Conservation (phyloP, 768 basidiomycete species). For the Collybiopsis luxurians region DNA sequence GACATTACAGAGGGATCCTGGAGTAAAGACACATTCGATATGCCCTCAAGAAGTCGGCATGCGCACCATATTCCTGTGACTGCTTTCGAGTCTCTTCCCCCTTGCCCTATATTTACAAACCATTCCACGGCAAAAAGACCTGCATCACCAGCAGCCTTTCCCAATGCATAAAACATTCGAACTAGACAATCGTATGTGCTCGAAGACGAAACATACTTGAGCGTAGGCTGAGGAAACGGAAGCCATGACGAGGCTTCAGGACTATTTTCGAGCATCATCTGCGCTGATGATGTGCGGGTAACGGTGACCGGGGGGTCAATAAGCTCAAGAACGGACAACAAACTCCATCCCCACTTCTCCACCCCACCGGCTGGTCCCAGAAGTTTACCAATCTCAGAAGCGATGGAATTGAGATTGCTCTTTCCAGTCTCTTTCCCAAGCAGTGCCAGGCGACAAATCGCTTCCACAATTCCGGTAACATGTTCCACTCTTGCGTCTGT, state of each 20-base stretch:
- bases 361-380: slow-evolving; percentile 82
- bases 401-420: slow-evolving; percentile 38
- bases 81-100: slow-evolving; percentile 41
- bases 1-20: slow-evolving; percentile 18
- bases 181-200: slow-evolving; percentile 55
- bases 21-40: slow-evolving; percentile 46
- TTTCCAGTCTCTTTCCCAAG: slow-evolving; percentile 14
- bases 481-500: slow-evolving; percentile 77
- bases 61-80: slow-evolving; percentile 86
- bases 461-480: slow-evolving; percentile 62
- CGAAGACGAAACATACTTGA: slow-evolving; percentile 54
- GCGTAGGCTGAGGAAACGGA: slow-evolving; percentile 56
- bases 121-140: slow-evolving; percentile 82
- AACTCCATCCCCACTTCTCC: slow-evolving; percentile 89
- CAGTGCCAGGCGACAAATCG: slow-evolving; percentile 56
- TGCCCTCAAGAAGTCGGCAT: slow-evolving; percentile 71
- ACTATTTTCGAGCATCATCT: slow-evolving; percentile 56
- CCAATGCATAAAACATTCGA: slow-evolving; percentile 72
- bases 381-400: slow-evolving; percentile 54
- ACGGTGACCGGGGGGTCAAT: slow-evolving; percentile 47
- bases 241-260: slow-evolving; percentile 30
- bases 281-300: slow-evolving; percentile 46
- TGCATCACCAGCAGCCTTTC: slow-evolving; percentile 62
- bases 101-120: slow-evolving; percentile 58
- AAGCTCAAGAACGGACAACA: slow-evolving; percentile 82